These are phyloP conservation scores for Brettanomyces bruxellensis DNA, from an alignment of 805 yeast genomes.

Conservation along the genomic window DNA sequence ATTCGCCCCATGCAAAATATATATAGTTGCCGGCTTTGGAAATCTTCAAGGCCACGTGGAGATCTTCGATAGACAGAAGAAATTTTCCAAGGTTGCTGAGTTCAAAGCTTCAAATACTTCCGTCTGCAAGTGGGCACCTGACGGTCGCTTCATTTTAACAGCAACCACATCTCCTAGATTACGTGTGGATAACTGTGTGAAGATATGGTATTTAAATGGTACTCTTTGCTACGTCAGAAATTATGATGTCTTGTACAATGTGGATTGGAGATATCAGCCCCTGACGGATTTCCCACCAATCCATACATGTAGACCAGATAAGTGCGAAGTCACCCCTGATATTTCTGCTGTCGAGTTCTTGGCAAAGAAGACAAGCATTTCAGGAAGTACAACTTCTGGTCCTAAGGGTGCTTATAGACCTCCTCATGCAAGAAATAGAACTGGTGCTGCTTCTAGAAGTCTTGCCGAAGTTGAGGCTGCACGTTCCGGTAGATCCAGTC, in stretches of 20 bases:
- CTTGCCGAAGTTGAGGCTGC: conserved; percentile 49
- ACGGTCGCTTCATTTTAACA: conserved; percentile 85
- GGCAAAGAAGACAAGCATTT: conserved; percentile 29
- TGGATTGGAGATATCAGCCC: conserved; percentile 75
- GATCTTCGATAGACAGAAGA: conserved; percentile 83
- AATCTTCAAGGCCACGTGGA: conserved; percentile 96
- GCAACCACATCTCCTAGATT: conserved; percentile 97
- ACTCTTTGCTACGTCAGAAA: conserved; percentile 69
- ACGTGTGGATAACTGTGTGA: conserved; percentile 92
- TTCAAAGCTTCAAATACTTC: conserved; percentile 92
- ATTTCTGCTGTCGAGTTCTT: conserved; percentile 54
- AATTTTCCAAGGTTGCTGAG: conserved; percentile 68
- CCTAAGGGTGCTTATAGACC: conserved; percentile 93
- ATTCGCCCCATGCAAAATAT: conserved; percentile 90
- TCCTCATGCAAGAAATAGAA: conserved; percentile 75
- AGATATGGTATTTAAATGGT: conserved; percentile 90
- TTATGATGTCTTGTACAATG: conserved; percentile 70
- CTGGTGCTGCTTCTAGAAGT: conserved; percentile 35
- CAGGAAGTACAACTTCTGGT: conserved; percentile 27
- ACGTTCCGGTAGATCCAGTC: conserved; percentile 7
- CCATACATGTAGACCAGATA: conserved; percentile 31
- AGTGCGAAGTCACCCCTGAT: conserved; percentile 56
- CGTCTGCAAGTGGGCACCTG: conserved; percentile 97
- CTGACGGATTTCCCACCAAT: conserved; percentile 45
- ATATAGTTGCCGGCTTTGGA: conserved; percentile 96